phyloP scores from a whole-genome alignment of 768 basidiomycete species.

The Naematelia aurantialba region DNA sequence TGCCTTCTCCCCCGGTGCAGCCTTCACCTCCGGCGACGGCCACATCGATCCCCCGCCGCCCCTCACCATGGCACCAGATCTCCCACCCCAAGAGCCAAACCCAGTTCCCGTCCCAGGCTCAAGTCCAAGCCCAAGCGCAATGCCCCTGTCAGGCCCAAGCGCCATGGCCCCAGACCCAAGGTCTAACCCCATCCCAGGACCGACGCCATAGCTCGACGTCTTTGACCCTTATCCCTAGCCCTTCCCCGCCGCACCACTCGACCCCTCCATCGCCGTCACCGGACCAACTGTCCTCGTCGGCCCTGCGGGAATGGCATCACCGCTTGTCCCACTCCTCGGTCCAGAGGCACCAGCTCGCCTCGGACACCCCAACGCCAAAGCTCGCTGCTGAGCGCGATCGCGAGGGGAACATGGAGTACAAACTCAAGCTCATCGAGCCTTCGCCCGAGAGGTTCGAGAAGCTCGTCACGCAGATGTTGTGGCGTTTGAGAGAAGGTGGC shows the following conservation, averaged over 20 bases:
- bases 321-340: constrained; percentile 19
- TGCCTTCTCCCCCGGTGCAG: neutral
- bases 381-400: constrained; percentile 46
- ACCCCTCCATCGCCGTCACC: constrained; percentile 38
- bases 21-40: neutral
- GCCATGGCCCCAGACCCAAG: neutral
- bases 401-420: constrained; percentile 88
- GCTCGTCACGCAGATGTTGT: constrained; percentile 91
- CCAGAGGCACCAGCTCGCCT: constrained; percentile 3
- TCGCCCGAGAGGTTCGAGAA: constrained; percentile 54
- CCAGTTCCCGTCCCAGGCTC: constrained; percentile 17
- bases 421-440: constrained; percentile 79
- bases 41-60: constrained; percentile 20
- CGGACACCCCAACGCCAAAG: constrained; percentile 15
- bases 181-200: neutral
- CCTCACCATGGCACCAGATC: constrained; percentile 44
- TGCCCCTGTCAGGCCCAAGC: no score
- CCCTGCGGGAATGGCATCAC: constrained; percentile 20
- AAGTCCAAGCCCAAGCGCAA: no score
- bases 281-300: constrained; percentile 18
- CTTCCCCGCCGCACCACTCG: constrained; percentile 3
- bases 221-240: neutral
- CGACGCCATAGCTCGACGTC: constrained; percentile 11
- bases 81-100: constrained; percentile 35
- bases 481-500: constrained; percentile 81